Percentiles rank a stretch among this genome's conserved stretches.
phyloP scores from a whole-genome alignment of 2,329 filamentous ascomycete species.

The Cordyceps farinosa region DNA sequence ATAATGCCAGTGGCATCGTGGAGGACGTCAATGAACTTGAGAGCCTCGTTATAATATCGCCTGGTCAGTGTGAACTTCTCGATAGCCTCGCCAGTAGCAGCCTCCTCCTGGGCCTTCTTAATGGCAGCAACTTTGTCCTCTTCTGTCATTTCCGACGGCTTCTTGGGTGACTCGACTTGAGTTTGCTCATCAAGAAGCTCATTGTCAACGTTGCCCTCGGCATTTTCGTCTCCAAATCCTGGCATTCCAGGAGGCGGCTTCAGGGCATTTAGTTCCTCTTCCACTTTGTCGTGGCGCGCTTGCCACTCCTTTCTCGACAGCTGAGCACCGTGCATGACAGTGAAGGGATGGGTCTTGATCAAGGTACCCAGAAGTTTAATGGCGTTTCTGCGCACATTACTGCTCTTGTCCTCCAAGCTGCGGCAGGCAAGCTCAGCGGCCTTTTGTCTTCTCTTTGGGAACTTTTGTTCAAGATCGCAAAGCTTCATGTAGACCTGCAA shows the following conservation, averaged over 20 bases:
- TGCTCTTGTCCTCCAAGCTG: slow-evolving; percentile 96
- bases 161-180: slow-evolving; percentile 67
- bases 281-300: slow-evolving; percentile 73
- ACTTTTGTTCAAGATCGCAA: slow-evolving; percentile 93
- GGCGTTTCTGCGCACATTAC: slow-evolving; percentile 90
- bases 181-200: slow-evolving; percentile 85
- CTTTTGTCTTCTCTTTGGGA: slow-evolving; percentile 83
- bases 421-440: slow-evolving; percentile 82
- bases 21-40: slow-evolving; percentile 89
- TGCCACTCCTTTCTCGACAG: slow-evolving; percentile 84
- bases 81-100: slow-evolving; percentile 83
- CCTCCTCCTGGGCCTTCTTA: slow-evolving; percentile 79
- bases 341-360: slow-evolving; percentile 92
- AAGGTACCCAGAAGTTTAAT: slow-evolving; percentile 87
- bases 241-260: slow-evolving; percentile 74
- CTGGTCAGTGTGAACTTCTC: slow-evolving; percentile 82
- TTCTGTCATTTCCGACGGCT: slow-evolving; percentile 67
- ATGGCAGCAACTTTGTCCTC: slow-evolving; percentile 71
- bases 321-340: slow-evolving; percentile 83
- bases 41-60: slow-evolving; percentile 88
- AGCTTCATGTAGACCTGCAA: slow-evolving; percentile 92
- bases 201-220: slow-evolving; percentile 69
- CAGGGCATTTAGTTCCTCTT: slow-evolving; percentile 75
- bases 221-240: slow-evolving; percentile 56
- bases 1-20: slow-evolving; percentile 78